These are phyloP conservation scores for Amphicarpaea edgeworthii DNA, from an alignment of 306 rosid genomes.

Conservation along the genomic window DNA sequence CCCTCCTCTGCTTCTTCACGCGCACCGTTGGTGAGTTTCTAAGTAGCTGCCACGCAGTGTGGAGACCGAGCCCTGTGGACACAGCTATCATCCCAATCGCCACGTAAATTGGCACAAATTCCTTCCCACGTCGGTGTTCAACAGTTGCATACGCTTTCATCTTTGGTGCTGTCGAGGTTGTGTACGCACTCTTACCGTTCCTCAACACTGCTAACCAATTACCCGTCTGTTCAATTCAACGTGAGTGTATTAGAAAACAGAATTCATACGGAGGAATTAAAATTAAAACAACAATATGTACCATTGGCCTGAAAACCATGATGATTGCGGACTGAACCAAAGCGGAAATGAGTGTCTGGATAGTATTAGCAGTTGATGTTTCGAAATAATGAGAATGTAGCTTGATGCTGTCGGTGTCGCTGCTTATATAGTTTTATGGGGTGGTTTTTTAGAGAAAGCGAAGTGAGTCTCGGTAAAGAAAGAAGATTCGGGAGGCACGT, in stretches of 20 bases:
- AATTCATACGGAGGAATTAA: background rate
- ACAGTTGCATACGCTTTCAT: constrained; percentile 60
- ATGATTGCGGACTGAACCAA: constrained; percentile 29
- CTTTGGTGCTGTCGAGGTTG: constrained; percentile 62
- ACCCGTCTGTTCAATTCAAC: constrained; percentile 46
- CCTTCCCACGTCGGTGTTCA: constrained; percentile 39
- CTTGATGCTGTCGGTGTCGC: background rate
- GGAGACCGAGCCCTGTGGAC: constrained; percentile 58
- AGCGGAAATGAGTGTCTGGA: too few species aligned
- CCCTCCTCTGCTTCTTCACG: constrained; percentile 75
- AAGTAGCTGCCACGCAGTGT: constrained; percentile 81
- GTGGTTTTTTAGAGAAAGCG: background rate
- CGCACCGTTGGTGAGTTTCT: constrained; percentile 63
- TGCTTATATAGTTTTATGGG: background rate
- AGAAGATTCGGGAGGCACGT: constrained; percentile 53
- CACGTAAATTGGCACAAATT: constrained; percentile 69
- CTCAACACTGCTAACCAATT: constrained; percentile 50
- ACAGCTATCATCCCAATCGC: constrained; percentile 72
- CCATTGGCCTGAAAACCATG: constrained; percentile 64
- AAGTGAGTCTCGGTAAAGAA: constrained; percentile 14
- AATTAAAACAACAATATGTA: background rate
- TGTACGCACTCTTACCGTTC: constrained; percentile 36
- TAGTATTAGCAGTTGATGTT: too few species aligned
- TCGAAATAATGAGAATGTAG: background rate
- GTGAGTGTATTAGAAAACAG: too few species aligned